These are phyloP conservation scores for Tetragonia tetragonoides DNA, from an alignment of 148 eudicot species.

Conservation along the genomic window DNA sequence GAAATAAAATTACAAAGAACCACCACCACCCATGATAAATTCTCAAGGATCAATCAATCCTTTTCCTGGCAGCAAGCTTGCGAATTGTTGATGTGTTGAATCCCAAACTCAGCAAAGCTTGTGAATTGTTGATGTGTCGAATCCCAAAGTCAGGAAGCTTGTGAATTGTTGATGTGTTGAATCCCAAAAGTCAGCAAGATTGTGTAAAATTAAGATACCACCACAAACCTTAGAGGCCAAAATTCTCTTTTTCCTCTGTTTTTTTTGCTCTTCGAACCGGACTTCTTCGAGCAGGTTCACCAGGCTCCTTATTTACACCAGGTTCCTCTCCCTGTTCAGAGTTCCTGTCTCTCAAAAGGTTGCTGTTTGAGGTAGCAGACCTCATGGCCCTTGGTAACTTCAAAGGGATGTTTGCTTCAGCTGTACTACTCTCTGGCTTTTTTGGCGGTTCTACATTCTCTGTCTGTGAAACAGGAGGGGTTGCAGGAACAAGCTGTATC, in stretches of 20 bases:
- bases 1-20: neutral
- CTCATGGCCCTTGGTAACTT: slow-evolving; percentile 79
- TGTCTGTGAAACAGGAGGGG: slow-evolving; percentile 37
- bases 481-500: slow-evolving; percentile 68
- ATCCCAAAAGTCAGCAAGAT: neutral
- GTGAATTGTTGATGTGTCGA: too few species aligned
- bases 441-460: slow-evolving; percentile 38
- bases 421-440: slow-evolving; percentile 34
- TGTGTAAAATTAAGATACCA: neutral
- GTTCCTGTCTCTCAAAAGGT: slow-evolving; percentile 61
- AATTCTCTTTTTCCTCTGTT: slow-evolving; percentile 64
- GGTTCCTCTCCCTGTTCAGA: slow-evolving; percentile 46
- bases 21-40: slow-evolving; percentile 1
- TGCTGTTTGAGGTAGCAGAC: slow-evolving; percentile 50
- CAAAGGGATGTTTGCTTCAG: slow-evolving; percentile 45
- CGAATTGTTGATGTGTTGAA: too few species aligned
- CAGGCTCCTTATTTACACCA: slow-evolving; percentile 37
- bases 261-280: slow-evolving; percentile 36
- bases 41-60: slow-evolving; percentile 22
- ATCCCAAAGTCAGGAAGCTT: too few species aligned
- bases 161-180: neutral
- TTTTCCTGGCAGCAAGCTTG: neutral
- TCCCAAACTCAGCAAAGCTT: too few species aligned
- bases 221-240: slow-evolving; percentile 26
- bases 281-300: slow-evolving; percentile 48